Percentiles rank a stretch among this genome's conserved stretches.
Conservation (phyloP, 148 eudicot genomes). For the Spergularia bocconei region DNA sequence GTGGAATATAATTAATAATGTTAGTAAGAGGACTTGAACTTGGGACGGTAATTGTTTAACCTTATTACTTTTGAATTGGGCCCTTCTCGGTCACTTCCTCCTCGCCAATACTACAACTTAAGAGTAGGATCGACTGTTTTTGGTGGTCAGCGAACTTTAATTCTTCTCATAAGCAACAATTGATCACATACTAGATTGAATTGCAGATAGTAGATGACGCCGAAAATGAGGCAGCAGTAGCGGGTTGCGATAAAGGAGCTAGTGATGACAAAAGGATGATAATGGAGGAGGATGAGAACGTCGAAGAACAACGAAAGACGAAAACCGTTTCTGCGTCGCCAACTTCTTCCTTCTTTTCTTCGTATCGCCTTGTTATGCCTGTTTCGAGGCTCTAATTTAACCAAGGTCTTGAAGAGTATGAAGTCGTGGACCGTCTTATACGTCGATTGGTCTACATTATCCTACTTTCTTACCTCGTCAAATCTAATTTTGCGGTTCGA, state of each 20-base stretch:
- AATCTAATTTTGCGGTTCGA: no score
- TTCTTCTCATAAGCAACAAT: background rate
- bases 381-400: conserved; percentile 17
- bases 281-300: background rate
- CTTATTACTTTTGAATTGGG: no score
- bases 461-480: no score
- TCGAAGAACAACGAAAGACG: conserved; percentile 12
- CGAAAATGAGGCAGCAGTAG: conserved; percentile 14
- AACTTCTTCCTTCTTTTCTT: conserved; percentile 20
- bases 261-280: background rate
- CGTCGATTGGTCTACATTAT: no score
- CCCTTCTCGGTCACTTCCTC: no score
- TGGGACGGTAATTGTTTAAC: no score
- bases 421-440: no score
- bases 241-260: background rate
- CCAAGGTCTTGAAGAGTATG: background rate
- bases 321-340: conserved; percentile 11
- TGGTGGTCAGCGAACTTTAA: no score
- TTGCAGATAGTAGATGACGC: conserved; percentile 30
- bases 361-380: background rate
- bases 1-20: no score
- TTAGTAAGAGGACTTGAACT: no score
- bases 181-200: background rate
- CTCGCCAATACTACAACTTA: no score
- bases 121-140: no score